Percentiles rank a stretch among this genome's conserved stretches.
Evolutionary conservation across 495 filamentous ascomycete species (phyloP).

Genomic region (Aspergillus mulundensis): DNA sequence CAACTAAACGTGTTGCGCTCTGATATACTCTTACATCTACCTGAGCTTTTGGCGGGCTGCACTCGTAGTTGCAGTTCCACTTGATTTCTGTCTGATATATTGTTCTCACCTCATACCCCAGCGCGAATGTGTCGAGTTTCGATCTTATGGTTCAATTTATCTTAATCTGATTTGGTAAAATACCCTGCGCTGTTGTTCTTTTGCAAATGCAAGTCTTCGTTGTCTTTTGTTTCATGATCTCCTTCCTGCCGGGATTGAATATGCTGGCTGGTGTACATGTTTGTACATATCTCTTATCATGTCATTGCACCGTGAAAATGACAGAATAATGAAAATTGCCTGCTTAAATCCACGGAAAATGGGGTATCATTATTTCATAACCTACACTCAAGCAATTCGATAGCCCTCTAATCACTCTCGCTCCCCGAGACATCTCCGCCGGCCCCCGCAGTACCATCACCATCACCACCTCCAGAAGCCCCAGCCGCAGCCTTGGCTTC

Average conservation of each 20-base stretch:
- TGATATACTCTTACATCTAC: slow-evolving; percentile 1
- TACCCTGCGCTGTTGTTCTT: slow-evolving; percentile 10
- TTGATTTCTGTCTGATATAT: background rate
- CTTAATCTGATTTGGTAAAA: slow-evolving; percentile 10
- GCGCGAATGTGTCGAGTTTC: slow-evolving; percentile 13
- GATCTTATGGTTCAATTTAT: slow-evolving; percentile 1
- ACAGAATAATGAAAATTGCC: slow-evolving; percentile 4
- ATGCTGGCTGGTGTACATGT: background rate
- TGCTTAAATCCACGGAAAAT: slow-evolving; percentile 1
- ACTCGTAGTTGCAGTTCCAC: slow-evolving; percentile 5
- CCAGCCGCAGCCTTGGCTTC: slow-evolving; percentile 38
- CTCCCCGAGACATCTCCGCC: slow-evolving; percentile 19
- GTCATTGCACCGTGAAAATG: background rate
- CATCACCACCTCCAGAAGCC: slow-evolving; percentile 19
- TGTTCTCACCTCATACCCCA: slow-evolving; percentile 20
- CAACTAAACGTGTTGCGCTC: background rate
- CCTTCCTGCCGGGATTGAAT: background rate
- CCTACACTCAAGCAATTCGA: background rate
- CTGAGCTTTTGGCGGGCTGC: background rate
- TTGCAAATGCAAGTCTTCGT: background rate
- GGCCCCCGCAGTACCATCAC: background rate
- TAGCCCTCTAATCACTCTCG: slow-evolving; percentile 19
- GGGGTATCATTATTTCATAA: slow-evolving; percentile 24
- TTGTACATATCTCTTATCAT: background rate
- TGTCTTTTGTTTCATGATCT: background rate